These are phyloP conservation scores for Saccharum hybrid DNA, from an alignment of 202 grass and related monocot species.

Conservation along the genomic window DNA sequence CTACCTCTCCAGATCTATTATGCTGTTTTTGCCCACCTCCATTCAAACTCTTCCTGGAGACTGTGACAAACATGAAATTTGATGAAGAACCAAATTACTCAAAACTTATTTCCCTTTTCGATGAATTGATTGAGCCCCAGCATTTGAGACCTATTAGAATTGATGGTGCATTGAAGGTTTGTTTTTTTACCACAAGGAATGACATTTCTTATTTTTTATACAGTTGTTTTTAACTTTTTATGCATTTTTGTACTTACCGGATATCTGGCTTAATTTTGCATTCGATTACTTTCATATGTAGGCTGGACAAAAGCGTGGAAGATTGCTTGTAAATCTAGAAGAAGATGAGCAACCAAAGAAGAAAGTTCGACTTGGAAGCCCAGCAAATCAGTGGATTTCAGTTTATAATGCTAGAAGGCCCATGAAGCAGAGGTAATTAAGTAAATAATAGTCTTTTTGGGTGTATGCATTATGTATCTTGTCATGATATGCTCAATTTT, in stretches of 20 bases:
- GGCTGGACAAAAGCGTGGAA: constrained; percentile 96
- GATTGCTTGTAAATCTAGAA: constrained; percentile 75
- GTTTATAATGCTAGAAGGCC: constrained; percentile 92
- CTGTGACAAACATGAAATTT: constrained; percentile 94
- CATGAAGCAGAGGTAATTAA: constrained; percentile 95
- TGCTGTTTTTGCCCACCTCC: constrained; percentile 84
- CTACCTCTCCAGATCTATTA: constrained; percentile 79
- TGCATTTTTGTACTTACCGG: constrained; percentile 25
- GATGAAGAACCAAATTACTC: constrained; percentile 97
- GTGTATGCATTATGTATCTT: constrained; percentile 20
- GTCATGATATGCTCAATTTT: constrained; percentile 21
- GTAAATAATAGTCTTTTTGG: constrained; percentile 19
- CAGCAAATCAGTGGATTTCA: constrained; percentile 98
- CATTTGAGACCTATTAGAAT: constrained; percentile 90
- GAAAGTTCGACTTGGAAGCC: constrained; percentile 89
- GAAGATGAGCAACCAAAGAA: constrained; percentile 97
- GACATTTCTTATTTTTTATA: constrained; percentile 20
- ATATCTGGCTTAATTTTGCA: constrained; percentile 36
- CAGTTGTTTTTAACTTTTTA: background rate
- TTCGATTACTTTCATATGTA: constrained; percentile 52
- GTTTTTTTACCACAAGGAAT: constrained; percentile 16
- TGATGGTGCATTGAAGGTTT: constrained; percentile 94
- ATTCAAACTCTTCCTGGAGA: constrained; percentile 91
- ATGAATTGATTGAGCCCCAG: constrained; percentile 92
- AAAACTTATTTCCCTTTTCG: constrained; percentile 93